Evolutionary conservation across 306 rosid species (phyloP), one percentile per base, ranked within the genome.

Genomic region (Vicia faba): DNA sequence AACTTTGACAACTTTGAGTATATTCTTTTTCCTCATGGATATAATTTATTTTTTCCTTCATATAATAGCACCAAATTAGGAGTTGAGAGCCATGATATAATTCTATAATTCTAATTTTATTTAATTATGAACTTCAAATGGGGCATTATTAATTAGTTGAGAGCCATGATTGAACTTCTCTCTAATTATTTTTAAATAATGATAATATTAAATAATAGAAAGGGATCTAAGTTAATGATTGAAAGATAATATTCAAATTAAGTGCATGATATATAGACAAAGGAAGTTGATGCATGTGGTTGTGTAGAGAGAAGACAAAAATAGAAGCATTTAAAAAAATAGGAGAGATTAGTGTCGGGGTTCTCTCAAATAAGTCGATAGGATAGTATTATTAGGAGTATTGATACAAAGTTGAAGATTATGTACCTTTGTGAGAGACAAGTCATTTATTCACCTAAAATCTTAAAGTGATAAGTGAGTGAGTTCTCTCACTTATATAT

Each of bases 201-300:
- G 38, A 49, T 68, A 41, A 48, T 2, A 19, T 69, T 25, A 69
- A 81, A 54, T 50, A 66, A 76, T 71, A 26, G 12, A 57, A 58
- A 72, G 79, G 80, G 71, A 80, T 80, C 87, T 66, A 64, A 75
- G 78, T 85, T 75, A 76, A 85, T 83, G 82, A 80, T 83, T 78
- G 80, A 78, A 68, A 69, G 74, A 20, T 80, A 25, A 55, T 55
- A 55, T 55, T 69, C 57, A 56, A 67, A 33, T 33, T 33, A 33
- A 69, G 69, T 64, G 61, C n/a, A 77, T 64, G 59, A 56, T 71
- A 46, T 31, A 69, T 50, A 72, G 76, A 79, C 78, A 80, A 71
- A 14, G 51, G 73, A 64, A 46, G 87, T 72, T 38, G 74, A 67
- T 79, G 79, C 85, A 81, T 86, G 88, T 84, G 88, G 66, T 66